Evolutionary conservation across 208 protist species (phyloP), one percentile per base, ranked within the genome.

Genomic region (Crithidia sp.): DNA sequence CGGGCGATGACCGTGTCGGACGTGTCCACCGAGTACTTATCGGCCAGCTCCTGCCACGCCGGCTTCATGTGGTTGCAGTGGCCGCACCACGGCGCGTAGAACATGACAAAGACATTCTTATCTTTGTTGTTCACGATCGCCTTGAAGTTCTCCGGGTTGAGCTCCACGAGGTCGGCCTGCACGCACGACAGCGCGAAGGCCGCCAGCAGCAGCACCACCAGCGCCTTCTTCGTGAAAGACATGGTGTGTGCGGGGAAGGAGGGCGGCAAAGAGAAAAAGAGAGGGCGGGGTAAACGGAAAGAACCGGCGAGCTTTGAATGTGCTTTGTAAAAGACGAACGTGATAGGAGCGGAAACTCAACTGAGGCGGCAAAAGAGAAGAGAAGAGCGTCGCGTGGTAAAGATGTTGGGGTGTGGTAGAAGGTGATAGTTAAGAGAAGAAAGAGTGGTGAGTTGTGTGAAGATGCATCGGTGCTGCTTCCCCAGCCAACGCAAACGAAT

Each of bases 81-180:
- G 37, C 94, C 95, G 67, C 98, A 99, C 98, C 98, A 99, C 60
- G 96, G 93, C 36, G 97, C 98, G 82, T 98, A 98, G 71, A 99
- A 98, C 79, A 98, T 90, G 40, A 99, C 92, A 57, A 99, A 97
- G 1, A 98, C 96, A 68, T 98, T 84, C 74, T 98, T 98, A 12
- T 67, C 83, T 3, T 77, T 59, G 53, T 99, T 86, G 9, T 95
- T 73, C 12, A 98, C 93, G 44, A 95, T 77, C 0, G 44, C 55
- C 44, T 97, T 73, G 75, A 95, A 97, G 67, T 88, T 97, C 9
- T 84, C 67, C 2, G 83, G 77, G 69, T 67, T 86, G 14, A 98
- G 83, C 67, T 95, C 85, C 17, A 94, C 71, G 17, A 94, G 62
- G 55, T 86, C 81, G 2, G 83, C 89, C 52, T 60, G 47, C 10